Evolutionary conservation across 2,329 filamentous ascomycete genomes (phyloP), one percentile per base, ranked within the genome.

Genomic region (Paraphoma sp.): DNA sequence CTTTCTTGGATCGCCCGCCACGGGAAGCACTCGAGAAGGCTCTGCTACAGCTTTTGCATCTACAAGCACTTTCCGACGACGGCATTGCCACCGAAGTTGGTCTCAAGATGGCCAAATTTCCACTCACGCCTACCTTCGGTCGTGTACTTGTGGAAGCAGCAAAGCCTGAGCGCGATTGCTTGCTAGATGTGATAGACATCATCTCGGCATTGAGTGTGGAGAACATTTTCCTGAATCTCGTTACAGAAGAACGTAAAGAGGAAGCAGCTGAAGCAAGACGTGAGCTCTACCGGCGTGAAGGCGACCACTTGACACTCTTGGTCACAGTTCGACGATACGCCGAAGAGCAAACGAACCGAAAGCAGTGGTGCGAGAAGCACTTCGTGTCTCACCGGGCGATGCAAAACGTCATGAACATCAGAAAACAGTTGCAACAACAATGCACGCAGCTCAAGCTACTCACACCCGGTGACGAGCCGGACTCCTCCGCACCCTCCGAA

Each of bases 121-220:
- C 95, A 0, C 84, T 99, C 1, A 88, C 92, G 0, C 92, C 92
- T 0, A 86, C 90, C 0, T 86, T 96, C 8, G 93, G 90, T 0
- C 87, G 93, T 1, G 92, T 97, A 1, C 81, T 99, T 0, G 82
- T 99, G 16, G 91, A 92, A 42, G 91, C 93, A 0, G 87, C 89
- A 0, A 84, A 85, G 6, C 84, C 89, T 0, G 86, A 89, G 42
- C 85, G 85, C 47, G 86, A 91, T 64, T 96, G 93, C 65, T 79
- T 97, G 1, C 76, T 89, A 0, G 92, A 97, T 64, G 88, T 87
- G 4, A 94, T 99, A 60, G 95, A 98, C 69, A 89, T 97, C 53
- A 90, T 89, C 48, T 84, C 87, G 0, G 85, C 83, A 44, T 79
- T 89, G n/a, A 87, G 84, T 58, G 86, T 87, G 1, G 87, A 89